These are phyloP conservation scores for Trematosphaeria pertusa DNA, from an alignment of 2,329 filamentous ascomycete genomes.

Conservation along the genomic window DNA sequence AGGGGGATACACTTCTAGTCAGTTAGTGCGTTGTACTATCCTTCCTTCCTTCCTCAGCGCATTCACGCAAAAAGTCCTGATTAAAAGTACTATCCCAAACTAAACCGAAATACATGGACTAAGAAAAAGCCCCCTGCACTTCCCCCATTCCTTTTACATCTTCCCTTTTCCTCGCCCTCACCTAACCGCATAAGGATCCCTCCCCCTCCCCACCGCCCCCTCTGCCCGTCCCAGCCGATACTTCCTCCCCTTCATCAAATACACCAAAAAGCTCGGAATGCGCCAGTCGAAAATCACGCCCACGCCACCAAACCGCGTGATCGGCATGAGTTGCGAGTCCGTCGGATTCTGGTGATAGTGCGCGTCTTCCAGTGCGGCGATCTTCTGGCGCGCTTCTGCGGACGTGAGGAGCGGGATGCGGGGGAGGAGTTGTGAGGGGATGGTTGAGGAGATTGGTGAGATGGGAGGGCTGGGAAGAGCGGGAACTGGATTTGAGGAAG, in stretches of 20 bases:
- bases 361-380: constrained; percentile 32
- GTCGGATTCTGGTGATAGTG: constrained; percentile 17
- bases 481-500: too few relatives aligned
- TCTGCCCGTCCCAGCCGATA: constrained; percentile 9
- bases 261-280: constrained; percentile 35
- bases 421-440: constrained; percentile 4
- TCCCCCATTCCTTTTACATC: too few relatives aligned
- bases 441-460: neutral
- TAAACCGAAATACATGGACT: too few relatives aligned
- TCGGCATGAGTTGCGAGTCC: constrained; percentile 33
- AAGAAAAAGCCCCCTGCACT: too few relatives aligned
- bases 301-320: constrained; percentile 44
- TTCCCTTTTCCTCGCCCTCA: too few relatives aligned
- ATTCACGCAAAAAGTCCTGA: too few relatives aligned
- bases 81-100: too few relatives aligned
- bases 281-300: constrained; percentile 42
- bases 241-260: constrained; percentile 10
- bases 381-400: constrained; percentile 18
- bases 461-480: neutral
- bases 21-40: too few relatives aligned
- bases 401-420: constrained; percentile 12
- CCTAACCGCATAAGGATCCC: constrained; percentile 9
- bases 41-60: too few relatives aligned
- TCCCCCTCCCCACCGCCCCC: constrained; percentile 1
- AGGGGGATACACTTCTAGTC: too few relatives aligned